These are phyloP conservation scores for Areca catechu DNA, from an alignment of 176 grass and related monocot species.

Conservation along the genomic window DNA sequence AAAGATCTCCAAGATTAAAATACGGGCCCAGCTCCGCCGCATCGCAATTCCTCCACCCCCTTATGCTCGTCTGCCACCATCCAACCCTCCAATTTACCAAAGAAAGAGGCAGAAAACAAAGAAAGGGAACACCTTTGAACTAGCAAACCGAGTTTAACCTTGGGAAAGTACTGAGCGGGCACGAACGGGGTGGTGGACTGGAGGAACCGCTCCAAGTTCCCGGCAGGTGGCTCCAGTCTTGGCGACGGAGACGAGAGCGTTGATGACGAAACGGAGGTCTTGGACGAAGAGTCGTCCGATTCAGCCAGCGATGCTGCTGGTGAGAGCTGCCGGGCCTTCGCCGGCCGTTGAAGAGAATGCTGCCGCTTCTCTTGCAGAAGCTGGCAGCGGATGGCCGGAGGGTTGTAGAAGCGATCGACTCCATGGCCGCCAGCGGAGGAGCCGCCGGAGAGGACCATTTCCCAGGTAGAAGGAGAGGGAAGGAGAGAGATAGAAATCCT, in stretches of 20 bases:
- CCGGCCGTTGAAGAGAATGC: conserved; percentile 15
- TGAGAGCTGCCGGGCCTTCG: neutral
- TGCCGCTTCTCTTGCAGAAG: conserved; percentile 3
- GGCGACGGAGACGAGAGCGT: conserved; percentile 8
- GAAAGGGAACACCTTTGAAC: neutral
- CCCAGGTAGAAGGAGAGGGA: neutral
- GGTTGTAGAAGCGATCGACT: conserved; percentile 55
- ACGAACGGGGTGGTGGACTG: conserved; percentile 46
- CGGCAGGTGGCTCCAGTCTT: neutral
- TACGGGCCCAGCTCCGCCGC: conserved; percentile 8
- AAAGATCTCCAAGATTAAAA: conserved; percentile 69
- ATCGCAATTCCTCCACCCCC: conserved; percentile 8
- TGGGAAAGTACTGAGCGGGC: conserved; percentile 29
- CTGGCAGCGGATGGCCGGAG: conserved; percentile 32
- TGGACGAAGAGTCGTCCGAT: conserved; percentile 4
- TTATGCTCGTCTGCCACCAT: conserved; percentile 18
- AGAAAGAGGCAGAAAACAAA: neutral
- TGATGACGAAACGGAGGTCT: conserved; percentile 6
- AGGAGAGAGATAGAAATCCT: too few relatives aligned
- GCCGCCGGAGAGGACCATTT: conserved; percentile 33
- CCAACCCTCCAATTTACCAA: neutral
- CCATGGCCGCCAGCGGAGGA: conserved; percentile 27
- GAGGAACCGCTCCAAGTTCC: conserved; percentile 64
- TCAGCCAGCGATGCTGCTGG: conserved; percentile 9
- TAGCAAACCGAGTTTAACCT: conserved; percentile 20